Percentiles rank a stretch among this genome's conserved stretches.
These are phyloP conservation scores for Petunia hybrid DNA, from an alignment of 305 asterid species.

Conservation along the genomic window DNA sequence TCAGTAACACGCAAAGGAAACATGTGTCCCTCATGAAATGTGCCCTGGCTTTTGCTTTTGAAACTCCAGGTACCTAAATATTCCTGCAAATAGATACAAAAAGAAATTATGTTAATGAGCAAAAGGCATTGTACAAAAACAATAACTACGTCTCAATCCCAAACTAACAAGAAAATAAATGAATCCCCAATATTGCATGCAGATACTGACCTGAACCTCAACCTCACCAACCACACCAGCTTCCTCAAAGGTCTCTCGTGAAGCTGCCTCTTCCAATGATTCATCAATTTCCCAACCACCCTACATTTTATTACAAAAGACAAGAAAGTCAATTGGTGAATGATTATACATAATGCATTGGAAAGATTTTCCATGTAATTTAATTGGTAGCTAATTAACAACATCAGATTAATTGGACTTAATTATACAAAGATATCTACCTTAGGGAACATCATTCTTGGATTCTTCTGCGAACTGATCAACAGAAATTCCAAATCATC, in stretches of 20 bases:
- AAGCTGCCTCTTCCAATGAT: slow-evolving; percentile 79
- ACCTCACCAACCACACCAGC: slow-evolving; percentile 83
- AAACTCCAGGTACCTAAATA: slow-evolving; percentile 85
- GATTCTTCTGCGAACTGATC: slow-evolving; percentile 54
- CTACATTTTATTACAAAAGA: slow-evolving; percentile 46
- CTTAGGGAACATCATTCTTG: slow-evolving; percentile 69
- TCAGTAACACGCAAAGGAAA: slow-evolving; percentile 76
- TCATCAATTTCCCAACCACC: slow-evolving; percentile 99
- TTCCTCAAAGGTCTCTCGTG: slow-evolving; percentile 88
- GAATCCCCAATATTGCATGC: background rate
- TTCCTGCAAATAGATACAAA: slow-evolving; percentile 55
- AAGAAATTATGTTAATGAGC: background rate
- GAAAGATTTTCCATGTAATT: background rate
- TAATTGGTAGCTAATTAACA: slow-evolving; percentile 4
- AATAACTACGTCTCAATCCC: no score
- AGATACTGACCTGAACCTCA: slow-evolving; percentile 50
- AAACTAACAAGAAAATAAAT: no score
- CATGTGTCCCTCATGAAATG: slow-evolving; percentile 85
- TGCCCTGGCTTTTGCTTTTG: slow-evolving; percentile 94
- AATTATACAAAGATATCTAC: slow-evolving; percentile 43
- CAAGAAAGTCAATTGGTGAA: slow-evolving; percentile 38
- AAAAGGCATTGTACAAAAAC: background rate
- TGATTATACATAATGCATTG: background rate
- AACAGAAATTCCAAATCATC: slow-evolving; percentile 83
- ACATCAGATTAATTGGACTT: background rate